Base-by-base conservation (phyloP, 192 early-diverging fungal species). In the Dimargaris xerosporica region DNA sequence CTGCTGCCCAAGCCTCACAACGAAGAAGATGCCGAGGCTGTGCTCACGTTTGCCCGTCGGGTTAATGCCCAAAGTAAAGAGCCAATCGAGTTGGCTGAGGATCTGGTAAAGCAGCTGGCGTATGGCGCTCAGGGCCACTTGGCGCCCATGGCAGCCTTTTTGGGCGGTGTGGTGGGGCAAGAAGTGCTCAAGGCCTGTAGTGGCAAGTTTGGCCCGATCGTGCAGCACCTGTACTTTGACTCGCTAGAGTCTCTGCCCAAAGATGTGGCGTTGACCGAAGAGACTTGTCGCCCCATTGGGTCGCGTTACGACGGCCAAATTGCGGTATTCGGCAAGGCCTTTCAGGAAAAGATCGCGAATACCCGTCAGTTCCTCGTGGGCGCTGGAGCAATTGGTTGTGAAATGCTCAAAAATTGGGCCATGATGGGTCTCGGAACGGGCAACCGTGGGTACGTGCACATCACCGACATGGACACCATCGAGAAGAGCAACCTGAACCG, bases 381-480 rank as follows among this genome's bases (percentile, higher is more conserved):
- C 58, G 86, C 97, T 45, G 97, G 97, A 39, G 97, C 95, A 9
- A 98, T 99, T 72, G 96, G 96, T 48, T 99, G 96, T 75, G 96
- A 99, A 74, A 96, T 99, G 93, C 79, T 99, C 42, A 99, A 99
- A 79, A 98, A 98, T 75, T 98, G 93, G 92, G 92, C 95, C 30
- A 85, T 99, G 80, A 90, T 90, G 81, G 90, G 90, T 39, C 69
- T 91, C 43, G 88, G 87, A 39, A 82, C 88, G 19, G 95, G 94
- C 34, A 78, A 84, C 41, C 71, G 85, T 26, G 90, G 96, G 28
- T 76, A 77, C 23, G 82, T 98, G 51, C 83, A 80, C 70, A 73
- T 99, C 53, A 99, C 95, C 9, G 96, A 99, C 69, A 99, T 99
- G 96, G 97, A 99, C 71, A 96, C 95, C 10, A 99, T 99, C 56